Conservation (phyloP, 768 basidiomycete species). For the Termitomyces sp. region DNA sequence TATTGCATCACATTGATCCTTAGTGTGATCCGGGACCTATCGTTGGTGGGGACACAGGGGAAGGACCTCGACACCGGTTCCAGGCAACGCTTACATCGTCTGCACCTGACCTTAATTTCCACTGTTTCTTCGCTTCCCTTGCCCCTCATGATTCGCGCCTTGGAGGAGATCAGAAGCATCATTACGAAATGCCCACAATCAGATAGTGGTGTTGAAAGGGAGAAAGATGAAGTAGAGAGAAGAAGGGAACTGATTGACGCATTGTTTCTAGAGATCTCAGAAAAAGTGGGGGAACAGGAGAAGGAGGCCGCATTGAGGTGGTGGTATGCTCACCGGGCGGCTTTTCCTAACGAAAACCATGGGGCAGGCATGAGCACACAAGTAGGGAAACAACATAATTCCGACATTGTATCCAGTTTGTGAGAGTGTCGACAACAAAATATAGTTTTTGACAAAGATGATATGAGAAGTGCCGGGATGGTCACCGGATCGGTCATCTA, state of each 20-base stretch:
- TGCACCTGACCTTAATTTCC: slow-evolving; percentile 63
- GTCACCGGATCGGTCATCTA: slow-evolving; percentile 21
- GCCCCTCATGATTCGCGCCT: slow-evolving; percentile 44
- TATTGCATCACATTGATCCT: slow-evolving; percentile 59
- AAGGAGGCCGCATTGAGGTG: slow-evolving; percentile 63
- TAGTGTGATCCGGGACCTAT: slow-evolving; percentile 32
- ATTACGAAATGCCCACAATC: slow-evolving; percentile 21
- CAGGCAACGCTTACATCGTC: slow-evolving; percentile 39
- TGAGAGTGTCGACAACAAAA: neutral
- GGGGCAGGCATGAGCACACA: neutral
- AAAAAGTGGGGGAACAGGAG: slow-evolving; percentile 61
- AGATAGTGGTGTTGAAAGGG: slow-evolving; percentile 14
- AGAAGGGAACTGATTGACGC: slow-evolving; percentile 46
- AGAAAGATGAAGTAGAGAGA: slow-evolving; percentile 6
- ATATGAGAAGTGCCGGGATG: neutral
- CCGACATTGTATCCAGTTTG: slow-evolving; percentile 8
- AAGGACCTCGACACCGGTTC: slow-evolving; percentile 9
- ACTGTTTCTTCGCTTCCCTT: slow-evolving; percentile 59
- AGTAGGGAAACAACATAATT: slow-evolving; percentile 1
- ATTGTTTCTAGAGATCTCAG: slow-evolving; percentile 58
- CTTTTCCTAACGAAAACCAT: slow-evolving; percentile 5
- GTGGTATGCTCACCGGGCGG: slow-evolving; percentile 54
- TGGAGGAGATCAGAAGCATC: slow-evolving; percentile 41
- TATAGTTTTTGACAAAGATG: neutral
- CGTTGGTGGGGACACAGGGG: slow-evolving; percentile 18